Percentiles rank a stretch among this genome's conserved stretches.
Conservation (phyloP, 192 early-diverging fungal species). For the Chytriomyces hyalinus region DNA sequence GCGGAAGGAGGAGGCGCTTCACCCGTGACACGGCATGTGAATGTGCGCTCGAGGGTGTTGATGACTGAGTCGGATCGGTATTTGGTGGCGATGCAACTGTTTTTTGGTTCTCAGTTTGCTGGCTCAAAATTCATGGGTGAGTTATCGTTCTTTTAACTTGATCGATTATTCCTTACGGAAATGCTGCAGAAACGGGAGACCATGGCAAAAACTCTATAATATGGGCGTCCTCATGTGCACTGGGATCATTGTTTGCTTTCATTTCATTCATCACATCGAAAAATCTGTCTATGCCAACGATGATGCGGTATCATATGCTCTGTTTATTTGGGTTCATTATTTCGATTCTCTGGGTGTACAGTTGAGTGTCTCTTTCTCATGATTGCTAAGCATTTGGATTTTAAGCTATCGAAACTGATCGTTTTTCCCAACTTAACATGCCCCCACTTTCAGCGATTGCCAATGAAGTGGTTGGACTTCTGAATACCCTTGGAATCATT, state of each 20-base stretch:
- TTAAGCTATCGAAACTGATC: background rate
- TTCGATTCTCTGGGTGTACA: conserved; percentile 83
- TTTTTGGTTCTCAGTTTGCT: conserved; percentile 62
- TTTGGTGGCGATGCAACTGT: conserved; percentile 63
- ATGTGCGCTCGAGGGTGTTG: conserved; percentile 7
- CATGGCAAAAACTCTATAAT: conserved; percentile 32
- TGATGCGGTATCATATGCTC: conserved; percentile 33
- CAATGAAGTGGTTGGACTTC: conserved; percentile 85
- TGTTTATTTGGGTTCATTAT: conserved; percentile 73
- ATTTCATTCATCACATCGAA: conserved; percentile 21
- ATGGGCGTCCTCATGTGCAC: conserved; percentile 33
- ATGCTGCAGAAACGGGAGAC: conserved; percentile 22
- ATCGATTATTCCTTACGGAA: background rate
- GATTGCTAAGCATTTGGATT: too few relatives aligned
- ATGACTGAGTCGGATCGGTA: conserved; percentile 57
- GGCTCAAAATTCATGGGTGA: conserved; percentile 37
- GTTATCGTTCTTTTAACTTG: background rate
- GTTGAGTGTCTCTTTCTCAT: conserved; percentile 27
- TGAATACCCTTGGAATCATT: conserved; percentile 79
- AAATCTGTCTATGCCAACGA: conserved; percentile 19
- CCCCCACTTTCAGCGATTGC: conserved; percentile 62
- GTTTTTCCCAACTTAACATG: background rate
- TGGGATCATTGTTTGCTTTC: conserved; percentile 32
- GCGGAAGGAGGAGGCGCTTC: conserved; percentile 31
- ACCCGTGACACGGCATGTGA: conserved; percentile 22